A percentile compares a stretch with the other conserved stretches of the same genome.
Conservation (phyloP, 169 alveolate genomes). For the Theileria orientalis region DNA sequence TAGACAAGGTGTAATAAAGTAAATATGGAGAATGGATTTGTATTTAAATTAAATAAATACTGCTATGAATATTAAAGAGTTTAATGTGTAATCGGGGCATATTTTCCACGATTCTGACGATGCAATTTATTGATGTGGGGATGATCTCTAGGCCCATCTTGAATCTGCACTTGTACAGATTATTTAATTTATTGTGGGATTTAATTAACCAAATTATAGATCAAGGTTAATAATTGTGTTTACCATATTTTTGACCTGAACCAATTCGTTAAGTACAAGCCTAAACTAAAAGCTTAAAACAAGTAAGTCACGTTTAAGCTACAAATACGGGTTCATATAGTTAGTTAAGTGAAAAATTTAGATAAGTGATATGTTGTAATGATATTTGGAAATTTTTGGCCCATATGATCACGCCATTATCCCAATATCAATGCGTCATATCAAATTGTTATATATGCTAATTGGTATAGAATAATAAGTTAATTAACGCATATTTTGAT, state of each 20-base stretch:
- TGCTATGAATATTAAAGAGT: no score
- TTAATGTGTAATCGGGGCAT: not conserved
- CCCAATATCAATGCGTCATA: not conserved
- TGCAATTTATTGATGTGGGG: constrained; percentile 23
- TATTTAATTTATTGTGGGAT: constrained; percentile 1
- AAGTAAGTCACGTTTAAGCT: not conserved
- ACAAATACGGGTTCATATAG: no score
- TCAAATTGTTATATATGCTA: not conserved
- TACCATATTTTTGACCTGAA: not conserved
- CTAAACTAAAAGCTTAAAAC: constrained; percentile 13
- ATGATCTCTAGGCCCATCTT: constrained; percentile 10
- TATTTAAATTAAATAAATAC: no score
- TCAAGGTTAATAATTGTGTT: no score
- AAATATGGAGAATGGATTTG: no score
- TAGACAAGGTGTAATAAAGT: not conserved
- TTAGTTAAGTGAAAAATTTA: no score
- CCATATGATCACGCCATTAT: not conserved
- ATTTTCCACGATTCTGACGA: not conserved
- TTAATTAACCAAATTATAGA: not conserved
- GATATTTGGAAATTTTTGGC: no score
- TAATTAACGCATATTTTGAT: not conserved
- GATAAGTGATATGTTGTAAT: no score
- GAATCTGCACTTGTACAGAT: not conserved
- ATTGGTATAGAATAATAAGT: not conserved
- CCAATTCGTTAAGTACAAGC: not conserved